These are phyloP conservation scores for Sporothrix inflata DNA, from an alignment of 2,329 filamentous ascomycete genomes.

Conservation along the genomic window DNA sequence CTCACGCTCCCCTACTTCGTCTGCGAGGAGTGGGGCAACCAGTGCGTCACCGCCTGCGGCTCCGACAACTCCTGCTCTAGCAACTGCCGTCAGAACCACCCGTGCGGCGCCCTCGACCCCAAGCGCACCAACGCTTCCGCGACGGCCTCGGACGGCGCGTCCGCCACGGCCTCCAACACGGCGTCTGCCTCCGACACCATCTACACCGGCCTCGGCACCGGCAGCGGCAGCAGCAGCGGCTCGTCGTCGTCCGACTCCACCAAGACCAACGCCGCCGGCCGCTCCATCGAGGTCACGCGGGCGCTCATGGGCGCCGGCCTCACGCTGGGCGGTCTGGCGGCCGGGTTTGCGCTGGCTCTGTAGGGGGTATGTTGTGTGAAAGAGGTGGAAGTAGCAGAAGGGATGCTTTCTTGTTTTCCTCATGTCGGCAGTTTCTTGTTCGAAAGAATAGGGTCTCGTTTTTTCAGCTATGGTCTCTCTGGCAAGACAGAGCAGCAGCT, in stretches of 20 bases:
- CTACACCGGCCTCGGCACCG: constrained; percentile 42
- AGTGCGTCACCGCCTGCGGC: constrained; percentile 66
- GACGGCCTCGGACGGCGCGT: constrained; percentile 48
- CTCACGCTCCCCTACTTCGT: constrained; percentile 78
- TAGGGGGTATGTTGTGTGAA: constrained; percentile 39
- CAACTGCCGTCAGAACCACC: constrained; percentile 66
- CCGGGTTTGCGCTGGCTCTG: constrained; percentile 46
- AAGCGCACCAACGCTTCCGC: constrained; percentile 60
- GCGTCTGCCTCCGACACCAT: constrained; percentile 38
- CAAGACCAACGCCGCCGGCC: constrained; percentile 28
- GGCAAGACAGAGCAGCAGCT: not conserved
- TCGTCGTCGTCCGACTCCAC: constrained; percentile 10
- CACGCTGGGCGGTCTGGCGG: constrained; percentile 36
- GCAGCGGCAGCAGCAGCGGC: constrained; percentile 18
- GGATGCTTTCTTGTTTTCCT: not conserved
- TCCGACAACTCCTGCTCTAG: constrained; percentile 60
- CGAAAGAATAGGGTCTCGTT: not conserved
- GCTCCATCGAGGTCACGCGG: constrained; percentile 41
- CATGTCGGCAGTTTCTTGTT: not conserved
- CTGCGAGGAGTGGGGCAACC: constrained; percentile 71
- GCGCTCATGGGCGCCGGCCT: constrained; percentile 36
- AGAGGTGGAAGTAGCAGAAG: not conserved
- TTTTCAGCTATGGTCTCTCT: not conserved
- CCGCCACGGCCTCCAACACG: constrained; percentile 43
- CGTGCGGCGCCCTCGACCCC: constrained; percentile 72